A percentile compares a stretch with the other conserved stretches of the same genome.
Evolutionary conservation across 208 protist genomes (phyloP).

Genomic region (Jaenimonas drosophilae): DNA sequence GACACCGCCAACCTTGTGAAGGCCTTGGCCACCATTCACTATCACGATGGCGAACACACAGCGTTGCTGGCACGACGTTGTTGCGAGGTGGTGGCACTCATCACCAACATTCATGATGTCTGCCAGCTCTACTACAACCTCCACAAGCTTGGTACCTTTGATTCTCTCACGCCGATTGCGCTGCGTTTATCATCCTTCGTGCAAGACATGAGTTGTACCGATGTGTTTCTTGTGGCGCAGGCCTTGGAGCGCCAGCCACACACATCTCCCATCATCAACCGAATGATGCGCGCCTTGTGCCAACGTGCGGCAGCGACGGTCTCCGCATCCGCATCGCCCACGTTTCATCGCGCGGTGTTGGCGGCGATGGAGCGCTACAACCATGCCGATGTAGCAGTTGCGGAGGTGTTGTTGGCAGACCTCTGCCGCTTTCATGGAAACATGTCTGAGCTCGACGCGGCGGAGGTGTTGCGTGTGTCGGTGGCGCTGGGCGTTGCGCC

Average conservation of each 20-base stretch:
- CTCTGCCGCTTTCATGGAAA: constrained; percentile 2
- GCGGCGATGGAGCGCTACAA: constrained; percentile 54
- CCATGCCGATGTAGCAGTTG: constrained; percentile 12
- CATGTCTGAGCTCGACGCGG: constrained; percentile 31
- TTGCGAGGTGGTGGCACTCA: constrained; percentile 56
- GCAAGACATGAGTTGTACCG: constrained; percentile 22
- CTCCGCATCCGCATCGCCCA: constrained; percentile 13
- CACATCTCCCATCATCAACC: constrained; percentile 38
- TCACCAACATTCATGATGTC: constrained; percentile 26
- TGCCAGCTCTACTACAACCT: constrained; percentile 72
- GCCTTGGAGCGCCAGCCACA: constrained; percentile 55
- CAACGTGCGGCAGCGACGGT: constrained; percentile 22
- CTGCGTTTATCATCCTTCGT: constrained; percentile 40
- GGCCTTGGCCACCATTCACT: constrained; percentile 43
- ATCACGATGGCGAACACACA: constrained; percentile 63
- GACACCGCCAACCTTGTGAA: constrained; percentile 36
- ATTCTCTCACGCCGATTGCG: constrained; percentile 68
- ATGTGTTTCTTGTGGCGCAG: constrained; percentile 43
- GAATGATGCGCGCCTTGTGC: constrained; percentile 32
- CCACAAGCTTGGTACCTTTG: constrained; percentile 52
- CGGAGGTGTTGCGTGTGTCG: constrained; percentile 34
- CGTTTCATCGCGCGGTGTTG: constrained; percentile 60
- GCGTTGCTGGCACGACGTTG: constrained; percentile 49
- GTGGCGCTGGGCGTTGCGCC: constrained; percentile 19
- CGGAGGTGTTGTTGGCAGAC: constrained; percentile 24